Conservation (phyloP, 768 basidiomycete genomes). For the Termitomyces titanicus region DNA sequence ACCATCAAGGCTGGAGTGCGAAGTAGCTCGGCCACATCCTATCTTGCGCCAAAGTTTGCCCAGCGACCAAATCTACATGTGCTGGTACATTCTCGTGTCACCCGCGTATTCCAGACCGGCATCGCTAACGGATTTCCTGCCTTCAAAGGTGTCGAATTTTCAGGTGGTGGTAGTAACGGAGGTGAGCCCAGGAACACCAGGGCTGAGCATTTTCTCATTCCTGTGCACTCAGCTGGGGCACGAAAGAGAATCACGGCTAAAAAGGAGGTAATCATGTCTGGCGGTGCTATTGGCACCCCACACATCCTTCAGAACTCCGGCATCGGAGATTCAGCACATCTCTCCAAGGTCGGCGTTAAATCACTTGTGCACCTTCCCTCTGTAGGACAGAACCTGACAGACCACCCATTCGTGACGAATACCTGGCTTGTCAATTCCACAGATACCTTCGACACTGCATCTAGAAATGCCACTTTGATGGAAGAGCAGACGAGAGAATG, state of each 20-base stretch:
- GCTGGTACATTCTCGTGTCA: slow-evolving; percentile 18
- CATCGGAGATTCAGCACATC: slow-evolving; percentile 21
- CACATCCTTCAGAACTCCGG: slow-evolving; percentile 27
- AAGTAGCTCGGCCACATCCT: slow-evolving; percentile 25
- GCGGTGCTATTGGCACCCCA: slow-evolving; percentile 27
- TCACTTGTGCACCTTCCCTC: slow-evolving; percentile 23
- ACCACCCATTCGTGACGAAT: slow-evolving; percentile 26
- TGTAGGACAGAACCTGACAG: slow-evolving; percentile 29
- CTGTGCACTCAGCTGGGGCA: slow-evolving; percentile 1
- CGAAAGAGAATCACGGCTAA: slow-evolving; percentile 18
- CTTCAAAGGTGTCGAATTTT: slow-evolving; percentile 23
- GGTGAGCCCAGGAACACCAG: background rate
- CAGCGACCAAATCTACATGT: slow-evolving; percentile 22
- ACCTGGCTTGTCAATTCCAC: slow-evolving; percentile 25
- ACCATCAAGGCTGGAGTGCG: slow-evolving; percentile 21
- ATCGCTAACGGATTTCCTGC: slow-evolving; percentile 9
- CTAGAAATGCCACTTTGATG: slow-evolving; percentile 16
- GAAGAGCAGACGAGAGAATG: slow-evolving; percentile 16
- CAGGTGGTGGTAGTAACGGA: background rate
- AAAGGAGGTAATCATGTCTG: slow-evolving; percentile 31
- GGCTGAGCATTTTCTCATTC: background rate
- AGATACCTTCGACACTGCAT: slow-evolving; percentile 21
- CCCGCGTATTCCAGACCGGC: slow-evolving; percentile 17
- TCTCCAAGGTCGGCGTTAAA: slow-evolving; percentile 16
- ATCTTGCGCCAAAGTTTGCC: slow-evolving; percentile 15